phyloP scores from a whole-genome alignment of 768 basidiomycete genomes.

The Cyclocybe aegerita region DNA sequence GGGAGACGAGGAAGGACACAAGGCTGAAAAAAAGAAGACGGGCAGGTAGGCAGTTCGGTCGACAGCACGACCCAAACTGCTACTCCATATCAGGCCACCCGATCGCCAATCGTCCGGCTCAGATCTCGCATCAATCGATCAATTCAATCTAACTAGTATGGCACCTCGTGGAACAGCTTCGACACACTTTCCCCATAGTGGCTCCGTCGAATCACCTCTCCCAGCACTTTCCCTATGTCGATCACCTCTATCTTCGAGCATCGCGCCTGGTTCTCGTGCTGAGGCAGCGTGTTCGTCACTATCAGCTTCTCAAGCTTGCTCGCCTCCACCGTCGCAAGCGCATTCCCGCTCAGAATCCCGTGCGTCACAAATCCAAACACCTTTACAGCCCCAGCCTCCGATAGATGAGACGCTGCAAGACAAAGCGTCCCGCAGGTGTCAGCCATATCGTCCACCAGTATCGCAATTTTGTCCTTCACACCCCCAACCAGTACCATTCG shows the following conservation, averaged over 20 bases:
- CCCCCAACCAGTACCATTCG: slow-evolving; percentile 96
- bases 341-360: slow-evolving; percentile 90
- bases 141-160: slow-evolving; percentile 53
- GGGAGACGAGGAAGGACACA: slow-evolving; percentile 12
- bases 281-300: slow-evolving; percentile 98
- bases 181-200: slow-evolving; percentile 97
- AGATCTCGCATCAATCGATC: slow-evolving; percentile 20
- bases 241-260: slow-evolving; percentile 89
- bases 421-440: slow-evolving; percentile 95
- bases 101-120: slow-evolving; percentile 25
- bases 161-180: slow-evolving; percentile 87
- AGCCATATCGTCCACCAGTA: slow-evolving; percentile 98
- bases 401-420: slow-evolving; percentile 84
- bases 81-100: slow-evolving; percentile 19
- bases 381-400: slow-evolving; percentile 83
- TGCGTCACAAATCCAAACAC: slow-evolving; percentile 95
- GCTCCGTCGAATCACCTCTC: slow-evolving; percentile 92
- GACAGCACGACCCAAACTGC: slow-evolving; percentile 15
- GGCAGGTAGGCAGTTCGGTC: slow-evolving; percentile 15
- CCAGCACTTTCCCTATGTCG: slow-evolving; percentile 92
- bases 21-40: slow-evolving; percentile 26
- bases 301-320: slow-evolving; percentile 90
- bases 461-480: slow-evolving; percentile 89
- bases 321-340: slow-evolving; percentile 68
- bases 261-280: slow-evolving; percentile 66